Base-by-base conservation (phyloP, 2,329 filamentous ascomycete species). In the Xylariales sp. region DNA sequence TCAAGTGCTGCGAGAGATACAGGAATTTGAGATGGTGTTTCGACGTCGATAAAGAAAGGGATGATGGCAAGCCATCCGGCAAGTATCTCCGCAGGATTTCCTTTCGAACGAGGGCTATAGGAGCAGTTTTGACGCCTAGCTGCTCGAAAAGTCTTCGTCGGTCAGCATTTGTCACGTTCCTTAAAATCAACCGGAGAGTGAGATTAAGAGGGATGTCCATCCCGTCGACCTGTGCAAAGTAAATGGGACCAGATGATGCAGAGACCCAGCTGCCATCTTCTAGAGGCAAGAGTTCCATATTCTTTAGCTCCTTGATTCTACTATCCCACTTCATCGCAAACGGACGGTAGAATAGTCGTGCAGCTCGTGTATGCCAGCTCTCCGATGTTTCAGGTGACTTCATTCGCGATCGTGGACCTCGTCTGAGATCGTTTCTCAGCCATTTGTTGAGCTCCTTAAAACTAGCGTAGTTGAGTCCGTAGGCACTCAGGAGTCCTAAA, bases 331-430 rank as follows among this genome's bases (percentile, higher is more conserved):
- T 9, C 2, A 6, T 38, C 12, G 11, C 4, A n/a, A 51, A 45
- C 7, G 21, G 16, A 1, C 0, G 1, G 8, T 45, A 40, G 1
- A 58, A 27, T 6, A 53, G 21, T 49, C 48, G 38, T 44, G 50
- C 56, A 40, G 37, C 38, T 19, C 36, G 38, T 4, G 36, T 37
- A 40, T 51, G 47, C 51, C 52, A 56, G 19, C n/a, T 10, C 20
- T 28, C 8, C 20, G 36, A 38, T 20, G 36, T 15, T 12, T 16
- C 15, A 4, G 47, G 34, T n/a, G 48, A 49, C 38, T 46, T 51
- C 27, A 52, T 44, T 46, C 39, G 44, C 16, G 47, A 54, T 25
- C 11, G 15, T 21, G 10, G 9, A 12, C 21, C 24, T 11, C 22
- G 28, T 27, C 19, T 29, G 5, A 51, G 29, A 31, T 53, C 46